Conservation (phyloP, 352 stramenopile genomes). For the Phytophthora pini region DNA sequence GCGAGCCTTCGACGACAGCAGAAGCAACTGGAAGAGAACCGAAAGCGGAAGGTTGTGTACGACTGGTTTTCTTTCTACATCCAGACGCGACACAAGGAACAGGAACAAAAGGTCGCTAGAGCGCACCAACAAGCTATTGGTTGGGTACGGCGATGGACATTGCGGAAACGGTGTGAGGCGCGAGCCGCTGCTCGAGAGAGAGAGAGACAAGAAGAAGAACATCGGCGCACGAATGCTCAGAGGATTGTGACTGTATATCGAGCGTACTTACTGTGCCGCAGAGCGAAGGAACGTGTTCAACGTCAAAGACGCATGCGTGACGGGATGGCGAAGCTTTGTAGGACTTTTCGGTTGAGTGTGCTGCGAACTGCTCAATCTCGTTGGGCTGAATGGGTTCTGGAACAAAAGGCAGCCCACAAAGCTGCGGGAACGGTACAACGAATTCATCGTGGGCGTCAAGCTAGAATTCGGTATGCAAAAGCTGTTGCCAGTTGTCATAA, state of each 20-base stretch:
- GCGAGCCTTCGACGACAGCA: constrained; percentile 8
- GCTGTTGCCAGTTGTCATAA: neutral
- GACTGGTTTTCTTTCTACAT: constrained; percentile 14
- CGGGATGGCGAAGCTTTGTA: constrained; percentile 7
- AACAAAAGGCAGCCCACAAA: constrained; percentile 5
- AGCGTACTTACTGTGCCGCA: constrained; percentile 3
- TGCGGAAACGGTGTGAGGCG: constrained; percentile 16
- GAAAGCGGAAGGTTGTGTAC: constrained; percentile 3
- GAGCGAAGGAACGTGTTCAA: constrained; percentile 3
- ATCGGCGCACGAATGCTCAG: neutral
- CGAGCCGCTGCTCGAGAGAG: constrained; percentile 7
- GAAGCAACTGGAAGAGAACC: constrained; percentile 6
- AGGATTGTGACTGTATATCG: constrained; percentile 15
- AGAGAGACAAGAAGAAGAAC: constrained; percentile 10
- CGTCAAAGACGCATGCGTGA: constrained; percentile 1
- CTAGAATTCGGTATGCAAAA: neutral
- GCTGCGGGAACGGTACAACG: constrained; percentile 12
- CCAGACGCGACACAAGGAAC: constrained; percentile 3
- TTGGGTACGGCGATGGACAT: constrained; percentile 19
- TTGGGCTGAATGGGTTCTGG: constrained; percentile 3
- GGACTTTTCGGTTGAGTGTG: neutral
- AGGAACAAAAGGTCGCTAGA: neutral
- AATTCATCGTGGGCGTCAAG: constrained; percentile 4
- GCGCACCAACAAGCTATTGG: constrained; percentile 13
- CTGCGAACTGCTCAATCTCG: constrained; percentile 8